phyloP scores from a whole-genome alignment of 1,139 yeast species.

The Yamadazyma pseudoaaseri region DNA sequence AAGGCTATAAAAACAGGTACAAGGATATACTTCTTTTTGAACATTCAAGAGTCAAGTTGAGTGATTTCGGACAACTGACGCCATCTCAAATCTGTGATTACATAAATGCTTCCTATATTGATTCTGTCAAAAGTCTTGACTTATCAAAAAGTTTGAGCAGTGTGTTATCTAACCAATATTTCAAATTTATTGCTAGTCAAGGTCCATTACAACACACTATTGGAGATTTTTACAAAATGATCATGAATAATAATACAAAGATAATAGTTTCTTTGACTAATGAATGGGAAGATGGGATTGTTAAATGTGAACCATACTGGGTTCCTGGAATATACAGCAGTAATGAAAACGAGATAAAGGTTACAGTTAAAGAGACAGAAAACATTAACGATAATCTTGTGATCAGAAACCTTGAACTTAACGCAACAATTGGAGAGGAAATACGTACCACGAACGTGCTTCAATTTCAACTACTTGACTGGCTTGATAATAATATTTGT shows the following conservation, averaged over 20 bases:
- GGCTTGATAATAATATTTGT: slow-evolving; percentile 55
- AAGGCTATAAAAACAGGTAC: slow-evolving; percentile 74
- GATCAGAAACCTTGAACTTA: slow-evolving; percentile 25
- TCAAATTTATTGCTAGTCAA: slow-evolving; percentile 75
- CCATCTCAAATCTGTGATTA: slow-evolving; percentile 21
- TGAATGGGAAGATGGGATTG: slow-evolving; percentile 51
- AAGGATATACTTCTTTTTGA: slow-evolving; percentile 82
- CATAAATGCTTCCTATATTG: slow-evolving; percentile 24
- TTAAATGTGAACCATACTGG: slow-evolving; percentile 60
- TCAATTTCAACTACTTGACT: slow-evolving; percentile 49
- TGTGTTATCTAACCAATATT: slow-evolving; percentile 4
- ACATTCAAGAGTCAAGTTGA: slow-evolving; percentile 66
- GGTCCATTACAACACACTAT: slow-evolving; percentile 79
- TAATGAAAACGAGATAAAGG: slow-evolving; percentile 29
- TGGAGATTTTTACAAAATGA: slow-evolving; percentile 80
- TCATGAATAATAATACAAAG: slow-evolving; percentile 42
- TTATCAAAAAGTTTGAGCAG: not conserved
- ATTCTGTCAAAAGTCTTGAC: slow-evolving; percentile 14
- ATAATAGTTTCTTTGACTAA: slow-evolving; percentile 51
- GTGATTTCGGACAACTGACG: slow-evolving; percentile 13
- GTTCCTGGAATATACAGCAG: slow-evolving; percentile 43
- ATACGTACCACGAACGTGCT: slow-evolving; percentile 32
- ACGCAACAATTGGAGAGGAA: slow-evolving; percentile 17
- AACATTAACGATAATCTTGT: slow-evolving; percentile 19
- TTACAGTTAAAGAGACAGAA: slow-evolving; percentile 23